These are phyloP conservation scores for Rhynchospora breviuscula DNA, from an alignment of 176 grass and related monocot genomes.

Conservation along the genomic window DNA sequence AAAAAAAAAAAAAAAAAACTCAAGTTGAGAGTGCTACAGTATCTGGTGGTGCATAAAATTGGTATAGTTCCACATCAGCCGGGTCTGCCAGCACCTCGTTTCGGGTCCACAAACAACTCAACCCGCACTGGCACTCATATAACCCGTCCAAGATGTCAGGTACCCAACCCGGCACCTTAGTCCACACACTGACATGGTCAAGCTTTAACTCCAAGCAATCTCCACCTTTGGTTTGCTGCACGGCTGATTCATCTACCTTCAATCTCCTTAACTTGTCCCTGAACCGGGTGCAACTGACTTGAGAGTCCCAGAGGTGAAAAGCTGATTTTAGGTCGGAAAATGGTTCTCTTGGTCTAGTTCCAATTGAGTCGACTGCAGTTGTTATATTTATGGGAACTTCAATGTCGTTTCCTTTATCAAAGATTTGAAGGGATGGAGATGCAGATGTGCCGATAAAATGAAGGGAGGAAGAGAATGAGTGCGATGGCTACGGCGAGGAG, in stretches of 20 bases:
- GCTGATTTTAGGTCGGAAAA: constrained; percentile 32
- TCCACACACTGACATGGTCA: constrained; percentile 31
- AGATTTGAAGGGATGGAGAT: not conserved
- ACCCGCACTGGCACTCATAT: constrained; percentile 39
- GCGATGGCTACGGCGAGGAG: constrained; percentile 15
- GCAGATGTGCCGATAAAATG: constrained; percentile 27
- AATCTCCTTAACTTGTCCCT: constrained; percentile 20
- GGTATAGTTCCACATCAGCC: constrained; percentile 35
- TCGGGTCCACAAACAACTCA: constrained; percentile 39
- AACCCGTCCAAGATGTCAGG: constrained; percentile 29
- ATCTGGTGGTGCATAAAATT: constrained; percentile 18
- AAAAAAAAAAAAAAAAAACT: not conserved
- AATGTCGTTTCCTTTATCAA: not conserved
- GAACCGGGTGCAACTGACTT: constrained; percentile 33
- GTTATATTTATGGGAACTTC: not conserved
- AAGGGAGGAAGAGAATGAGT: constrained; percentile 21
- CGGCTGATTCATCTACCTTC: constrained; percentile 26
- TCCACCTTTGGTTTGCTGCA: constrained; percentile 8
- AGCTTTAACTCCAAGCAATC: constrained; percentile 19
- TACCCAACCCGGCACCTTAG: constrained; percentile 26
- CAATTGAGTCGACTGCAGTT: constrained; percentile 20
- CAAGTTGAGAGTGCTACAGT: constrained; percentile 6
- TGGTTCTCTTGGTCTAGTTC: constrained; percentile 8
- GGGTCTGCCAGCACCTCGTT: constrained; percentile 33
- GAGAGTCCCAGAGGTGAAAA: constrained; percentile 39